These are phyloP conservation scores for Diplogelasinospora grovesii DNA, from an alignment of 495 filamentous ascomycete genomes.

Conservation along the genomic window DNA sequence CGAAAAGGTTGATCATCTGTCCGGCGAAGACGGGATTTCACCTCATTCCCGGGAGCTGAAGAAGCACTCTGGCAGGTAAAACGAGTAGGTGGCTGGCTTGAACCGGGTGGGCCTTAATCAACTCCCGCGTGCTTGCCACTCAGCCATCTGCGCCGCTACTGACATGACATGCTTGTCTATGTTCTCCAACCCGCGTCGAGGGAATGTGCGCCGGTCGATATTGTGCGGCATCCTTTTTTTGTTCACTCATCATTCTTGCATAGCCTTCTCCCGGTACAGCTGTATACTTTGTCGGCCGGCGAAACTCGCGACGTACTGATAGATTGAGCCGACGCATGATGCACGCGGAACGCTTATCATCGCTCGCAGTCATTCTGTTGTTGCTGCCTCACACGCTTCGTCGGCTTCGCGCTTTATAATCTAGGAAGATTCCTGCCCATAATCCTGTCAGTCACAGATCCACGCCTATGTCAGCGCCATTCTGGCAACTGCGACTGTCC, in stretches of 20 bases:
- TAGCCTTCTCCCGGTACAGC: constrained; percentile 3
- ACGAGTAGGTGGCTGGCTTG: constrained; percentile 12
- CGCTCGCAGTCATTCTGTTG: no score
- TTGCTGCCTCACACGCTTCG: no score
- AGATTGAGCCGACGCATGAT: constrained; percentile 18
- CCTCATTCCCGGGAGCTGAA: neutral
- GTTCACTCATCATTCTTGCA: neutral
- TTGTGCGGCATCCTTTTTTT: constrained; percentile 7
- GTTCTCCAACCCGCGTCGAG: no score
- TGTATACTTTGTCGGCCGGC: constrained; percentile 1
- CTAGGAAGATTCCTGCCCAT: neutral
- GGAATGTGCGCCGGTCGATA: constrained; percentile 5
- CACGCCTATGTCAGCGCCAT: no score
- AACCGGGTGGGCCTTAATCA: neutral
- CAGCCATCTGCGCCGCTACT: constrained; percentile 4
- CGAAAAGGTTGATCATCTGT: neutral
- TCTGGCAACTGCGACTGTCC: no score
- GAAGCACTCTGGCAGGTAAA: constrained; percentile 8
- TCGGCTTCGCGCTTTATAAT: no score
- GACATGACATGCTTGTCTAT: no score
- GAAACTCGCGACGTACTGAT: constrained; percentile 6
- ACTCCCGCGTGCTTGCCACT: constrained; percentile 4
- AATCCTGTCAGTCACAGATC: constrained; percentile 7
- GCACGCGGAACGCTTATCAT: constrained; percentile 5
- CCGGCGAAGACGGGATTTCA: no score